A percentile compares a stretch with the other conserved stretches of the same genome.
These are phyloP conservation scores for Fusarium sp. DNA, from an alignment of 2,329 filamentous ascomycete genomes.

Conservation along the genomic window DNA sequence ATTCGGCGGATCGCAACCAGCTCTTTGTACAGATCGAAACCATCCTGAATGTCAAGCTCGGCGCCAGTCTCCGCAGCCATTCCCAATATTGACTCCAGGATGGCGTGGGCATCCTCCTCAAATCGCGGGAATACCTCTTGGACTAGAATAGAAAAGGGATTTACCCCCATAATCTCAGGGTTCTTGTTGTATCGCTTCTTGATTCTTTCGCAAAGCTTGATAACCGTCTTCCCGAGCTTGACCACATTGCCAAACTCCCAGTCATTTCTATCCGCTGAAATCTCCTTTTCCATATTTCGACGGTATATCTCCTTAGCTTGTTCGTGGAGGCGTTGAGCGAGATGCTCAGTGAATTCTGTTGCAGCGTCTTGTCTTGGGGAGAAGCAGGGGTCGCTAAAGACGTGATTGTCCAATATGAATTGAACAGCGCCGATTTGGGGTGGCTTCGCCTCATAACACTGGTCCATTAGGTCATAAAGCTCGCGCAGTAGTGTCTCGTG, in stretches of 20 bases:
- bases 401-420: slow-evolving; percentile 85
- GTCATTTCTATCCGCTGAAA: slow-evolving; percentile 83
- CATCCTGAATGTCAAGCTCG: slow-evolving; percentile 90
- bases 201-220: slow-evolving; percentile 88
- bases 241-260: slow-evolving; percentile 96
- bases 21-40: slow-evolving; percentile 93
- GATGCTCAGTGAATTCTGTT: slow-evolving; percentile 79
- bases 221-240: slow-evolving; percentile 87
- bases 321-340: slow-evolving; percentile 80
- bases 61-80: slow-evolving; percentile 77
- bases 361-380: slow-evolving; percentile 78
- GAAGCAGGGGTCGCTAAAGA: slow-evolving; percentile 85
- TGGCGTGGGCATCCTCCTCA: slow-evolving; percentile 88
- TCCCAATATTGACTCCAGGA: slow-evolving; percentile 86
- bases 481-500: slow-evolving; percentile 90
- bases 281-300: slow-evolving; percentile 82
- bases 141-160: slow-evolving; percentile 79
- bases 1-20: slow-evolving; percentile 88
- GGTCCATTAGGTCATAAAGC: slow-evolving; percentile 88
- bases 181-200: slow-evolving; percentile 93
- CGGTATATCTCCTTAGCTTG: slow-evolving; percentile 87
- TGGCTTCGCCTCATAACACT: slow-evolving; percentile 90
- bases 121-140: slow-evolving; percentile 90
- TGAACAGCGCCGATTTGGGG: slow-evolving; percentile 86
- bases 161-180: slow-evolving; percentile 86